phyloP scores from a whole-genome alignment of 805 yeast species.

The Starmera caribaea region DNA sequence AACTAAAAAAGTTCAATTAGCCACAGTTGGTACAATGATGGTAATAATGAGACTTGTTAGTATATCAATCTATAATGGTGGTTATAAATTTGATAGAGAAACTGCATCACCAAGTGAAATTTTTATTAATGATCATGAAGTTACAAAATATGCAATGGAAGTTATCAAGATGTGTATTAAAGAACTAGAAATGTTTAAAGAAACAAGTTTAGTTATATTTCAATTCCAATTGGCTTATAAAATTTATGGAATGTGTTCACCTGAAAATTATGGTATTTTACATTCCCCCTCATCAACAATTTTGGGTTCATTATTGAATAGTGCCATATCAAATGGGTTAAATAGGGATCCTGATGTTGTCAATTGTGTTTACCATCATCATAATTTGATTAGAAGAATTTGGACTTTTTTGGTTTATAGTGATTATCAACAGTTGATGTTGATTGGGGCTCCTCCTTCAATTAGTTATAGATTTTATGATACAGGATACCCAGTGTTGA shows the following conservation, averaged over 20 bases:
- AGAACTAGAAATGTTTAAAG: conserved; percentile 9
- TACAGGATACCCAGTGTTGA: conserved; percentile 16
- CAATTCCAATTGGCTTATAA: conserved; percentile 12
- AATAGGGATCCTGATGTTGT: conserved; percentile 13
- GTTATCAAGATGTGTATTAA: conserved; percentile 7
- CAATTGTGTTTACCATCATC: not conserved
- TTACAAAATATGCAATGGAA: conserved; percentile 4
- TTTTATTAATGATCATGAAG: conserved; percentile 12
- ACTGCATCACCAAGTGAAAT: conserved; percentile 4
- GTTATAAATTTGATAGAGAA: conserved; percentile 1
- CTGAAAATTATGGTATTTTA: conserved; percentile 9
- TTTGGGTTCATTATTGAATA: conserved; percentile 13
- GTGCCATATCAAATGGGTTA: conserved; percentile 12
- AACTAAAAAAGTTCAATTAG: conserved; percentile 10
- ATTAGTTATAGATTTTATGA: conserved; percentile 12
- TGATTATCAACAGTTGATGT: conserved; percentile 13
- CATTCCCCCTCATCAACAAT: conserved; percentile 2
- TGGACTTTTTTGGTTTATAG: conserved; percentile 14
- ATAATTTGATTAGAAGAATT: conserved; percentile 13
- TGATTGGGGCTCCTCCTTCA: conserved; percentile 14
- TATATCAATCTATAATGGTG: conserved; percentile 12
- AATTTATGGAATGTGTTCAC: conserved; percentile 10
- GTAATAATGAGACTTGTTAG: conserved; percentile 16
- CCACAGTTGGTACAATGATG: conserved; percentile 11
- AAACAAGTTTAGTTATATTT: conserved; percentile 7